Percentiles rank a stretch among this genome's conserved stretches.
Conservation (phyloP, 1,139 yeast genomes). For the Hemisphaericaspora xylanilytica region DNA sequence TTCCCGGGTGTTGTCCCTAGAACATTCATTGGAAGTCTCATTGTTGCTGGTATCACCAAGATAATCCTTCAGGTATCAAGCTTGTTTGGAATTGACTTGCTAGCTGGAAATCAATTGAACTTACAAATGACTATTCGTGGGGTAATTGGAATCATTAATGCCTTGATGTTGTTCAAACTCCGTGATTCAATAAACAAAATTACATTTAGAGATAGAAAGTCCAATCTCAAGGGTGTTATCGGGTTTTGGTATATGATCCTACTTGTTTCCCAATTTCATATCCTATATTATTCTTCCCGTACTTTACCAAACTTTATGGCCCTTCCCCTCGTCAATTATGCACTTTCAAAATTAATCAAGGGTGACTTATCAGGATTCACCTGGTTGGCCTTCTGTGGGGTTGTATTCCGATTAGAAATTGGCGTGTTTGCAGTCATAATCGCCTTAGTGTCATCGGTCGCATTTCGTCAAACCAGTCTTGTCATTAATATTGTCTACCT, state of each 20-base stretch:
- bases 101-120: slow-evolving; percentile 28
- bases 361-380: slow-evolving; percentile 57
- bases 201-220: slow-evolving; percentile 22
- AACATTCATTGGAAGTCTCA: slow-evolving; percentile 73
- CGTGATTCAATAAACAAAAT: slow-evolving; percentile 26
- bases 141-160: slow-evolving; percentile 53
- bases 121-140: slow-evolving; percentile 53
- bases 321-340: slow-evolving; percentile 65
- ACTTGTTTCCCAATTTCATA: slow-evolving; percentile 70
- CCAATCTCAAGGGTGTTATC: slow-evolving; percentile 23
- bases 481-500: slow-evolving; percentile 34
- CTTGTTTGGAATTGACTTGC: neutral
- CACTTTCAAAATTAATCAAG: slow-evolving; percentile 48
- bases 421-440: slow-evolving; percentile 52
- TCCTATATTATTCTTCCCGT: slow-evolving; percentile 72
- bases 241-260: slow-evolving; percentile 63
- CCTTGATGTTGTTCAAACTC: slow-evolving; percentile 25
- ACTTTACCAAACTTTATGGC: slow-evolving; percentile 86
- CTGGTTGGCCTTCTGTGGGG: slow-evolving; percentile 60
- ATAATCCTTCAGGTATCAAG: slow-evolving; percentile 17
- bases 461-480: slow-evolving; percentile 46
- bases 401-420: slow-evolving; percentile 73
- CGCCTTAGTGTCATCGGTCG: slow-evolving; percentile 41
- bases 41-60: slow-evolving; percentile 43
- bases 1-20: slow-evolving; percentile 93